Conservation (phyloP, 2,329 filamentous ascomycete species). For the Fusarium sp. region DNA sequence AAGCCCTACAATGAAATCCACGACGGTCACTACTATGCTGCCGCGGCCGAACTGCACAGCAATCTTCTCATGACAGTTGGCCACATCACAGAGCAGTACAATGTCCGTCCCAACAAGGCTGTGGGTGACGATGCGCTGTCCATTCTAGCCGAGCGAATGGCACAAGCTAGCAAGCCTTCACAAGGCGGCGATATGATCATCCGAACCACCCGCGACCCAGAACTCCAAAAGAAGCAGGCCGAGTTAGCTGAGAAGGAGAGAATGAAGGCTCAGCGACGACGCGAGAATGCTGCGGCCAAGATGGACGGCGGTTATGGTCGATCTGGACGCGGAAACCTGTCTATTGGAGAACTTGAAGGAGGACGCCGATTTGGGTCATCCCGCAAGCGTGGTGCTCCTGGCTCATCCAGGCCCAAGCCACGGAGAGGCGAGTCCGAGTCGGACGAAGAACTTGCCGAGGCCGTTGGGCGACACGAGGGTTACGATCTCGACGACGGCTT, state of each 20-base stretch:
- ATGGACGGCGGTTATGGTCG: slow-evolving; percentile 68
- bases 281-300: slow-evolving; percentile 75
- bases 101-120: slow-evolving; percentile 74
- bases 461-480: slow-evolving; percentile 74
- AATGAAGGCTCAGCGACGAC: slow-evolving; percentile 72
- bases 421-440: slow-evolving; percentile 78
- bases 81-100: slow-evolving; percentile 80
- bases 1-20: slow-evolving; percentile 74
- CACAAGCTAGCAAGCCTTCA: slow-evolving; percentile 69
- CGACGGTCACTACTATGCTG: slow-evolving; percentile 82
- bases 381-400: slow-evolving; percentile 66
- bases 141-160: slow-evolving; percentile 75
- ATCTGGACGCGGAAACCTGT: slow-evolving; percentile 69
- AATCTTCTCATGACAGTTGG: slow-evolving; percentile 79
- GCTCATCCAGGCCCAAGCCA: slow-evolving; percentile 63
- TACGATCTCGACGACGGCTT: slow-evolving; percentile 87
- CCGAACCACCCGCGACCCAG: slow-evolving; percentile 78
- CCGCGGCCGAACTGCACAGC: slow-evolving; percentile 75
- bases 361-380: slow-evolving; percentile 61
- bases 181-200: slow-evolving; percentile 74
- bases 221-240: slow-evolving; percentile 78
- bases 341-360: slow-evolving; percentile 77
- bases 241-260: slow-evolving; percentile 82
- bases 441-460: slow-evolving; percentile 76
- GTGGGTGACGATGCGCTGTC: slow-evolving; percentile 79